Evolutionary conservation across 257 asterid genomes (phyloP), one percentile per base, ranked within the genome.

Genomic region (Paraleonurus japonicus): DNA sequence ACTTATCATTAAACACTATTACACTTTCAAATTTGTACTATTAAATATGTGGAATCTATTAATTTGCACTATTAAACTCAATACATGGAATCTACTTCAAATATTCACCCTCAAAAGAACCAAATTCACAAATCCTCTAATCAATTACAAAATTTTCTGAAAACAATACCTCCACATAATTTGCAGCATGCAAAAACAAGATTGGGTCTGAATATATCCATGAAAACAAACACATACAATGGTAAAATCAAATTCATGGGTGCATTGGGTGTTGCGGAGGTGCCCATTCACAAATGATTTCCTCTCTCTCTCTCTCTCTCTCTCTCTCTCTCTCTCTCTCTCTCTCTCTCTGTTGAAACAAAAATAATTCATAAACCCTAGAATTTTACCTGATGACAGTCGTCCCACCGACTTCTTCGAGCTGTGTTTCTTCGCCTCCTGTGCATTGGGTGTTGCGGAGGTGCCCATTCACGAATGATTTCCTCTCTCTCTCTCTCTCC

Each of bases 251-350:
- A 82, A 90, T 73, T 90, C 86, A 65, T 74, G 81, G 60, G 96
- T 92, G 90, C 96, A 92, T 77, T 85, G 84, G 63, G 73, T 77
- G 84, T 90, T 90, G 76, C 96, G 88, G 28, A 67, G 92, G 95
- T 32, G 92, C 70, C 95, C 96, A 92, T 39, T 80, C 86, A 8
- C 92, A 87, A 63, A 80, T 81, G 88, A 89, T 85, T 69, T 75
- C 72, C 10, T 57, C 41, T 7, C 11, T 28, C 59, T 53, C n/a
- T 63, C 48, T 65, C 41, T 48, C n/a, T n/a, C n/a, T n/a, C n/a
- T n/a, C n/a, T n/a, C n/a, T n/a, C n/a, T n/a, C n/a, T n/a, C n/a
- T n/a, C n/a, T n/a, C n/a, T n/a, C n/a, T n/a, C n/a, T n/a, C n/a
- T n/a, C n/a, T n/a, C n/a, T n/a, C n/a, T n/a, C n/a, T n/a, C n/a